phyloP scores from a whole-genome alignment of 2,329 filamentous ascomycete species.

The Ceratocystis cubensis region DNA sequence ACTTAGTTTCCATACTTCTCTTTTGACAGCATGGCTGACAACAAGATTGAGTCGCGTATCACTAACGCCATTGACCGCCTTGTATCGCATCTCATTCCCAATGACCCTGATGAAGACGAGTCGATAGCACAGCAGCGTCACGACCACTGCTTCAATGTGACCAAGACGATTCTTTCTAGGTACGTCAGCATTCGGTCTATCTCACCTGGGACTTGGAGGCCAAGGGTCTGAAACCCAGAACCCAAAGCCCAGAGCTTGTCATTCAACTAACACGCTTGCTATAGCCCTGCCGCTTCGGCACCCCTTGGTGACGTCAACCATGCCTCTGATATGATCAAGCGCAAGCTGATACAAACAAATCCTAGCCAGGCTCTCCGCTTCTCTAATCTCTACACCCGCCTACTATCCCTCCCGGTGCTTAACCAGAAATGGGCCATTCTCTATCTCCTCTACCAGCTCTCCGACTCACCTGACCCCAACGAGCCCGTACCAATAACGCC shows the following conservation, averaged over 20 bases:
- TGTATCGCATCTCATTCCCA: conserved; percentile 60
- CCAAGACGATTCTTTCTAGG: conserved; percentile 41
- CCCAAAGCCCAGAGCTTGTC: not conserved
- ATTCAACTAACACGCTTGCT: not conserved
- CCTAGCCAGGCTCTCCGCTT: conserved; percentile 70
- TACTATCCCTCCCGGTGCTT: conserved; percentile 82
- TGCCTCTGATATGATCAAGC: conserved; percentile 83
- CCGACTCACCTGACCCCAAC: conserved; percentile 50
- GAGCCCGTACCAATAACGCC: conserved; percentile 39
- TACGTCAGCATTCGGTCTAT: conserved; percentile 25
- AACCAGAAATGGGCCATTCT: conserved; percentile 96
- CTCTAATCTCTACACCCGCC: conserved; percentile 77
- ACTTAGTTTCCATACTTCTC: conserved; percentile 25
- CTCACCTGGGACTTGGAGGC: not conserved
- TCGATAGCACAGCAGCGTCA: conserved; percentile 56
- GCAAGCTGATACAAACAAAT: conserved; percentile 68
- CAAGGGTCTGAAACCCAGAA: not conserved
- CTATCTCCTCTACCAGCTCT: conserved; percentile 74
- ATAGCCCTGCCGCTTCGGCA: conserved; percentile 28
- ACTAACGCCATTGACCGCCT: conserved; percentile 68
- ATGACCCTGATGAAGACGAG: conserved; percentile 52
- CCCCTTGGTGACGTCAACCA: conserved; percentile 63
- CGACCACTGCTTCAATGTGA: conserved; percentile 45
- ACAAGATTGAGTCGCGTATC: conserved; percentile 46
- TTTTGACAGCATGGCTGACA: conserved; percentile 35